These are phyloP conservation scores for Tricholoma sp. DNA, from an alignment of 768 basidiomycete species.

Conservation along the genomic window DNA sequence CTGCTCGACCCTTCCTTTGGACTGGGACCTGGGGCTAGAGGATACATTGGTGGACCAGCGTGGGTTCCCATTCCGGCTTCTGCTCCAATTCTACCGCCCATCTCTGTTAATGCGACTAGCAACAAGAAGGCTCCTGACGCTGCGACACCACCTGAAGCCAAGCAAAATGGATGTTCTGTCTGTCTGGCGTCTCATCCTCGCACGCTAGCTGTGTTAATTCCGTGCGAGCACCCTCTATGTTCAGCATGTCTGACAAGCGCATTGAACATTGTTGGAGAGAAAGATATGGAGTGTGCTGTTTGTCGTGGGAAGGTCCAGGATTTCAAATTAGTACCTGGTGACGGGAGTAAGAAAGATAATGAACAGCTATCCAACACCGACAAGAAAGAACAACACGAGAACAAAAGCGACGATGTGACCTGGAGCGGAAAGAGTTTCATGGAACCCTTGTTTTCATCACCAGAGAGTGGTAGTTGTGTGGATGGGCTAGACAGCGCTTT, in stretches of 20 bases:
- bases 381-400: conserved; percentile 1
- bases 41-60: conserved; percentile 10
- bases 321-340: conserved; percentile 47
- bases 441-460: conserved; percentile 31
- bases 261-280: conserved; percentile 86
- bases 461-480: conserved; percentile 16
- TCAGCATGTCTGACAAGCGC: conserved; percentile 81
- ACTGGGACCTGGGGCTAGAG: neutral
- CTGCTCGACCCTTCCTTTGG: conserved; percentile 1
- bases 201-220: conserved; percentile 61
- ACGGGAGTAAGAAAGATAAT: conserved; percentile 1
- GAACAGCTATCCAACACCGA: neutral
- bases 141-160: neutral
- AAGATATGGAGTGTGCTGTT: conserved; percentile 81
- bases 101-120: neutral
- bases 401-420: conserved; percentile 11
- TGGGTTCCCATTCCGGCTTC: conserved; percentile 17
- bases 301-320: conserved; percentile 67
- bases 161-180: conserved; percentile 47
- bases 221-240: conserved; percentile 74
- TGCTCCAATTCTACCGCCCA: conserved; percentile 2
- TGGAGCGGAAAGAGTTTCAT: conserved; percentile 22
- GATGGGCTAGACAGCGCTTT: conserved; percentile 34
- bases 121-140: neutral
- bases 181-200: conserved; percentile 43